Conservation (phyloP, 306 rosid genomes). For the Vigna mungo region DNA sequence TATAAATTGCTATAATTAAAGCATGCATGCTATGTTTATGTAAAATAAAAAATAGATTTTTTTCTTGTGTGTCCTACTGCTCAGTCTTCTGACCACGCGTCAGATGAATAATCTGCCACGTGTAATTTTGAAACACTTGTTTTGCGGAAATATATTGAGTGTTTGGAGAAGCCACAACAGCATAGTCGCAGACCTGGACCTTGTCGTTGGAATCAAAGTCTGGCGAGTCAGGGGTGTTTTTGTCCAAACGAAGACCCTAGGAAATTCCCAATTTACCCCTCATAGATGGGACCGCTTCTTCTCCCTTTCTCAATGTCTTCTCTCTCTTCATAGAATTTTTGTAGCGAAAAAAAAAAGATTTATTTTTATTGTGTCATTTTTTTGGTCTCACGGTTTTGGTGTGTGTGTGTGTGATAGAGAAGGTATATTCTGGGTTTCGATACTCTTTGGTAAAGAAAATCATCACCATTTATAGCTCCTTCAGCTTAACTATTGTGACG, state of each 20-base stretch:
- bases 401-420: slow-evolving; percentile 7
- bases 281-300: slow-evolving; percentile 8
- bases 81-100: not conserved
- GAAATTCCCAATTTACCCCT: slow-evolving; percentile 60
- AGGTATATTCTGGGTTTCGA: slow-evolving; percentile 74
- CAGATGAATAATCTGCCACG: not conserved
- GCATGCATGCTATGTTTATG: not conserved
- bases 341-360: not conserved
- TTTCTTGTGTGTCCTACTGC: not conserved
- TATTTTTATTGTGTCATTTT: slow-evolving; percentile 41
- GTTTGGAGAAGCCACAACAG: slow-evolving; percentile 34
- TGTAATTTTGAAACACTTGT: slow-evolving; percentile 33
- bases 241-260: not conserved
- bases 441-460: slow-evolving; percentile 43
- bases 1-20: not conserved
- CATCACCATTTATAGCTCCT: slow-evolving; percentile 46
- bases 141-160: slow-evolving; percentile 5
- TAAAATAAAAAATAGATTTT: not conserved
- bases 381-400: not conserved
- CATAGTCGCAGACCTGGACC: not conserved
- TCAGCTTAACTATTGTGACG: slow-evolving; percentile 32
- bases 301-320: not conserved
- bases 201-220: slow-evolving; percentile 38
- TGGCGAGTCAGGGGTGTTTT: slow-evolving; percentile 38
- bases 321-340: slow-evolving; percentile 19